Percentiles rank a stretch among this genome's conserved stretches.
These are phyloP conservation scores for Nidula microcarpa DNA, from an alignment of 768 basidiomycete genomes.

Conservation along the genomic window DNA sequence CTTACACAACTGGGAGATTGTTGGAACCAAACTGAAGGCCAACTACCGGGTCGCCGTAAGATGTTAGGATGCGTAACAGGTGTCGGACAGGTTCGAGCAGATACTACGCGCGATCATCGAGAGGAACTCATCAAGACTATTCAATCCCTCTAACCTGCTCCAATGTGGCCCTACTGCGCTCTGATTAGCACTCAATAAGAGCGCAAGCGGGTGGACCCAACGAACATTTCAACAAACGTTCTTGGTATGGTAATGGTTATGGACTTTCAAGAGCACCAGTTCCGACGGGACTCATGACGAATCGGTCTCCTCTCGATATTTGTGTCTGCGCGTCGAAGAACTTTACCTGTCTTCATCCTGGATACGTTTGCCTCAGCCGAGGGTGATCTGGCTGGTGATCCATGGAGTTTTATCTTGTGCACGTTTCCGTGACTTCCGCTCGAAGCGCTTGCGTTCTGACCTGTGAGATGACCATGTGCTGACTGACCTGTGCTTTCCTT, in stretches of 20 bases:
- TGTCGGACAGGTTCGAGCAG: slow-evolving; percentile 35
- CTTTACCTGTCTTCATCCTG: slow-evolving; percentile 52
- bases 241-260: slow-evolving; percentile 50
- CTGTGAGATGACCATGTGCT: slow-evolving; percentile 34
- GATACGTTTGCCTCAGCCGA: slow-evolving; percentile 37
- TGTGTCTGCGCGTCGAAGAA: slow-evolving; percentile 41
- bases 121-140: slow-evolving; percentile 28
- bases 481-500: slow-evolving; percentile 37
- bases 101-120: slow-evolving; percentile 28
- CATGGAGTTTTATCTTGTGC: slow-evolving; percentile 22
- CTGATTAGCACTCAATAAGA: slow-evolving; percentile 20
- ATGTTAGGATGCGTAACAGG: slow-evolving; percentile 21
- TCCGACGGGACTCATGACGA: slow-evolving; percentile 27
- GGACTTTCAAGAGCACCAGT: slow-evolving; percentile 40
- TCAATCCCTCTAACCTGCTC: slow-evolving; percentile 41
- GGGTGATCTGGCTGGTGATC: slow-evolving; percentile 27
- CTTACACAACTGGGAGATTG: slow-evolving; percentile 13
- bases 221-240: slow-evolving; percentile 37
- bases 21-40: neutral
- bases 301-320: slow-evolving; percentile 36
- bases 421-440: slow-evolving; percentile 22
- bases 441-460: slow-evolving; percentile 48
- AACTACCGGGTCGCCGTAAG: neutral
- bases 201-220: slow-evolving; percentile 34
- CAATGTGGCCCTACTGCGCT: slow-evolving; percentile 27